Evolutionary conservation across 768 basidiomycete genomes (phyloP).

Genomic region (Leccinum rimulosum): DNA sequence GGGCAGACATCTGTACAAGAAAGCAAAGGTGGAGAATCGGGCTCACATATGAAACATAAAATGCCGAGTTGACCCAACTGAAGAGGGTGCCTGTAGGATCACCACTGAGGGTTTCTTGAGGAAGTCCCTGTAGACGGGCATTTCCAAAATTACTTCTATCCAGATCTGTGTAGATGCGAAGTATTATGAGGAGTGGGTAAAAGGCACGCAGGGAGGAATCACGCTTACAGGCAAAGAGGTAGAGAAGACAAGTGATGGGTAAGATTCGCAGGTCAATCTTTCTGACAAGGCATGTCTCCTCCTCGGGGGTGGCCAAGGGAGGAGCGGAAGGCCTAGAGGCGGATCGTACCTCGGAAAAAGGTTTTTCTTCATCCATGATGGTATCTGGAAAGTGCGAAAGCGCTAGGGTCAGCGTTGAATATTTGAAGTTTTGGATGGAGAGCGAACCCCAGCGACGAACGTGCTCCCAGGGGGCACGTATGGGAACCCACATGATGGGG

Average conservation of each 20-base stretch:
- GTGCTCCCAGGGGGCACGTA: not conserved
- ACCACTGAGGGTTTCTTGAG: constrained; percentile 60
- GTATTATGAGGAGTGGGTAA: not conserved
- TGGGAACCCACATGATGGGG: not conserved
- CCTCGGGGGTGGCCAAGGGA: constrained; percentile 28
- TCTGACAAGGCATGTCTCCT: constrained; percentile 37
- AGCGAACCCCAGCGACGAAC: not conserved
- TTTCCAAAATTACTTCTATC: constrained; percentile 80
- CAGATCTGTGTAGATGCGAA: constrained; percentile 36
- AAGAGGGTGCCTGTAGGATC: constrained; percentile 66
- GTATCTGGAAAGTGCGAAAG: not conserved
- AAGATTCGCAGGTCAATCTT: constrained; percentile 37
- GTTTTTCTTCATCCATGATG: constrained; percentile 22
- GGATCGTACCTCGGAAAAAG: not conserved
- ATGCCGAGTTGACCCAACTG: constrained; percentile 73
- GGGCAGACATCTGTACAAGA: not conserved
- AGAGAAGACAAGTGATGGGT: constrained; percentile 64
- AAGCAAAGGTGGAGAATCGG: not conserved
- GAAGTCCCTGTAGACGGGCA: constrained; percentile 73
- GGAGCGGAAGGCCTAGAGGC: not conserved
- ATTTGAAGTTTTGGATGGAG: not conserved
- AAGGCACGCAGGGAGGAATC: not conserved
- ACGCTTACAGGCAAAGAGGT: constrained; percentile 70
- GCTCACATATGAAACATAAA: constrained; percentile 76
- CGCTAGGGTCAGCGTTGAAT: not conserved